Base-by-base conservation (phyloP, 768 basidiomycete genomes). In the Fibroporia radiculosa region DNA sequence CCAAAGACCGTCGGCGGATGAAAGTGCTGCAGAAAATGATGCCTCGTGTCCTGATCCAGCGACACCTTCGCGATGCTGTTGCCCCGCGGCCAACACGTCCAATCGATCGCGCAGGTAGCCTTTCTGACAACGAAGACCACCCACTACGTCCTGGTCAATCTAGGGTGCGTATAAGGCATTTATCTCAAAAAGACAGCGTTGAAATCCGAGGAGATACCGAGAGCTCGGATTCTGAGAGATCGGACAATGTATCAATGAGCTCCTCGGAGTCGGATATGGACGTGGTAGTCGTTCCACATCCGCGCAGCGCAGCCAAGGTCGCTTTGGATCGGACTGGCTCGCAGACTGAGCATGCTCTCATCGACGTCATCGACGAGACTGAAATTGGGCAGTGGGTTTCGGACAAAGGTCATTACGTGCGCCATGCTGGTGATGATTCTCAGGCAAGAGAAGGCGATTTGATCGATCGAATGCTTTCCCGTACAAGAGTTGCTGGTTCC, bases 401-500 rank as follows among this genome's bases (percentile, higher is more conserved):
- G 7, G 27, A 16, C 25, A 40, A n/a, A 23, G 57, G 62, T 13
- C 26, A n/a, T 29, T 23, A 36, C 44, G 18, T 47, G 45, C 42
- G 48, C 18, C 44, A 22, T 0, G 43, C 40, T 19, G n/a, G 48
- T 43, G 54, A 49, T 7, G 56, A 58, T 18, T 58, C 56, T 20
- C 55, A 49, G 26, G 47, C 61, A 53, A 44, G 68, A 64, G 59
- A 72, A 67, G 49, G 70, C 56, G 58, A 77, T 54, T 57, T 83
- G 41, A 82, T 87, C 37, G 80, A 86, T 51, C 78, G 77, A 57
- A 87, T 87, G 84, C 55, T 87, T 38, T 66, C 67, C 12, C 67
- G 73, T 37, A 71, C 72, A 2, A 61, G 64, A 18, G 55, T 49
- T 34, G 48, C 44, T 5, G 42, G 40, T 25, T 10, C 20, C 3